Evolutionary conservation across 805 yeast species (phyloP).

Genomic region (Saccharomyces kudriavzevii): DNA sequence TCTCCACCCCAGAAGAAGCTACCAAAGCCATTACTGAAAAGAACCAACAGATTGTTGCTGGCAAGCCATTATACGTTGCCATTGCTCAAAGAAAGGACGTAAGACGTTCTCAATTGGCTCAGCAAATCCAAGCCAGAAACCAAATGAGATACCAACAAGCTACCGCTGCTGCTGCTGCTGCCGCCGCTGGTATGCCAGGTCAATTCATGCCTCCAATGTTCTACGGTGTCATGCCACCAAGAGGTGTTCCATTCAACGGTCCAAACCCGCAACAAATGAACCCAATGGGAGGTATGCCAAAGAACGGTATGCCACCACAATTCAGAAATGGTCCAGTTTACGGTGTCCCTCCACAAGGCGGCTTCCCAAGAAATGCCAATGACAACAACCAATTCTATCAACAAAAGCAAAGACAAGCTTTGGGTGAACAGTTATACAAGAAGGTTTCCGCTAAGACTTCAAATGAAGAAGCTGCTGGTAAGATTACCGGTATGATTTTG

Average conservation of each 20-base stretch:
- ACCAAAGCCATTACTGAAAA: slow-evolving; percentile 96
- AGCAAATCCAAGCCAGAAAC: slow-evolving; percentile 96
- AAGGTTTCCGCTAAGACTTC: slow-evolving; percentile 80
- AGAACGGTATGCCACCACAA: slow-evolving; percentile 53
- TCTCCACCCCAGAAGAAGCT: slow-evolving; percentile 97
- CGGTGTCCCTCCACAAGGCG: slow-evolving; percentile 73
- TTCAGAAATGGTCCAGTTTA: slow-evolving; percentile 70
- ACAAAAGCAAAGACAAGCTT: slow-evolving; percentile 92
- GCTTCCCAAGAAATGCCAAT: slow-evolving; percentile 33
- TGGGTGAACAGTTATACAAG: slow-evolving; percentile 96
- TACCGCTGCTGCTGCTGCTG: slow-evolving; percentile 47
- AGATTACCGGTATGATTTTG: slow-evolving; percentile 97
- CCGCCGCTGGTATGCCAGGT: slow-evolving; percentile 34
- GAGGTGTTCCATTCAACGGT: slow-evolving; percentile 73
- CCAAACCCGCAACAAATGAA: slow-evolving; percentile 76
- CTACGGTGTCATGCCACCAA: slow-evolving; percentile 58
- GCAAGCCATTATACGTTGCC: slow-evolving; percentile 96
- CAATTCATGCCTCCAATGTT: slow-evolving; percentile 36
- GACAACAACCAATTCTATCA: slow-evolving; percentile 46
- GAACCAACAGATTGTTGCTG: slow-evolving; percentile 92
- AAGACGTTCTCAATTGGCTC: slow-evolving; percentile 93
- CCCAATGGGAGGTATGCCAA: slow-evolving; percentile 55
- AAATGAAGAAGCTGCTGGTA: slow-evolving; percentile 94
- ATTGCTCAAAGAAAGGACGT: slow-evolving; percentile 98
- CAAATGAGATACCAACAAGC: slow-evolving; percentile 98